A percentile compares a stretch with the other conserved stretches of the same genome.
phyloP scores from a whole-genome alignment of 1,284 basidiomycete species.

The Baeospora myosura region DNA sequence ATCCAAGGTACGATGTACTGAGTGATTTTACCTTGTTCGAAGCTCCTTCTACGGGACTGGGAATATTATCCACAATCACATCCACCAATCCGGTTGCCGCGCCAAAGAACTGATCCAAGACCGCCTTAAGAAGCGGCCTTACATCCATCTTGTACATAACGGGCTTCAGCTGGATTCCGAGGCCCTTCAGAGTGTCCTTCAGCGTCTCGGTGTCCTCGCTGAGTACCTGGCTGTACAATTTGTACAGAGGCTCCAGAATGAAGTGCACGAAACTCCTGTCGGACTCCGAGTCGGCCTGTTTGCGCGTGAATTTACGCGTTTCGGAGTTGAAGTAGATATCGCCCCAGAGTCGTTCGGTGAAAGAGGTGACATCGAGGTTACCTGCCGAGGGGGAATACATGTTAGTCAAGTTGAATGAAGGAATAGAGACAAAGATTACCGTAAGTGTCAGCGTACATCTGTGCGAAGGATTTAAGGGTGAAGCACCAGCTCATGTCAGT shows the following conservation, averaged over 20 bases:
- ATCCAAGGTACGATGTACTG: neutral
- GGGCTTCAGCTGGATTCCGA: conserved; percentile 87
- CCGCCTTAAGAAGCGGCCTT: conserved; percentile 86
- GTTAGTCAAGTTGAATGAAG: neutral
- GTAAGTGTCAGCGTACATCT: conserved; percentile 93
- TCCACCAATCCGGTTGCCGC: conserved; percentile 84
- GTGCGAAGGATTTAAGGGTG: conserved; percentile 88
- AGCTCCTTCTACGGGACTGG: conserved; percentile 73
- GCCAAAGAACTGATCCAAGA: conserved; percentile 95
- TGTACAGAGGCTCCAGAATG: conserved; percentile 94
- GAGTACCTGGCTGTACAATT: conserved; percentile 92
- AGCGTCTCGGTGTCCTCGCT: conserved; percentile 86
- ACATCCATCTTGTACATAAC: conserved; percentile 98
- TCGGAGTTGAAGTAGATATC: conserved; percentile 92
- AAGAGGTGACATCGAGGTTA: conserved; percentile 55
- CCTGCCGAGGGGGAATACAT: conserved; percentile 27
- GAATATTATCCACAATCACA: conserved; percentile 85
- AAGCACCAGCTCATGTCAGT: conserved; percentile 98
- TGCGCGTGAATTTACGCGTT: conserved; percentile 84
- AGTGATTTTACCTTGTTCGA: conserved; percentile 52
- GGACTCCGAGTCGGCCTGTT: conserved; percentile 74
- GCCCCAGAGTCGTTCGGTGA: conserved; percentile 92
- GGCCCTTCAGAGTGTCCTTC: conserved; percentile 69
- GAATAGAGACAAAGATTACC: conserved; percentile 33
- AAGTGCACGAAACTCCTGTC: conserved; percentile 93